These are phyloP conservation scores for Salix udensis DNA, from an alignment of 345 rosid species.

Conservation along the genomic window DNA sequence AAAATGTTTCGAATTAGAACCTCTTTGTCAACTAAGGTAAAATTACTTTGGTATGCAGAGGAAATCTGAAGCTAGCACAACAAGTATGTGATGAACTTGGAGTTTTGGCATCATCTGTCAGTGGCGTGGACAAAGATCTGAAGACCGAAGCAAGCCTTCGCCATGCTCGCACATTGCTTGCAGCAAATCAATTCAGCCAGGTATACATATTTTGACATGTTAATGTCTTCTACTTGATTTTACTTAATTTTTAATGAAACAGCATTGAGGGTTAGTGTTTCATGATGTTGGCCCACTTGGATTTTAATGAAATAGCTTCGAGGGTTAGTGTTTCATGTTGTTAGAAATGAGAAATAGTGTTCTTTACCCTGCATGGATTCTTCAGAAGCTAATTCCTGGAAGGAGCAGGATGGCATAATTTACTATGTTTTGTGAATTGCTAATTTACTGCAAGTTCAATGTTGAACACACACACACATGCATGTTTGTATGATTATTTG, in stretches of 20 bases:
- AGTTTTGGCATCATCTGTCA: constrained; percentile 68
- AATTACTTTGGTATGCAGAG: constrained; percentile 39
- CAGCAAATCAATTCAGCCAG: constrained; percentile 89
- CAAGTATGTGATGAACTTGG: constrained; percentile 80
- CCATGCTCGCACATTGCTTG: constrained; percentile 87
- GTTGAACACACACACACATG: no score
- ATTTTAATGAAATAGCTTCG: not conserved
- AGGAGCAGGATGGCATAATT: no score
- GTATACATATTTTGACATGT: constrained; percentile 30
- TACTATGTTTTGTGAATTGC: no score
- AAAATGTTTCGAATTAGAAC: constrained; percentile 1
- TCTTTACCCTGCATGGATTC: no score
- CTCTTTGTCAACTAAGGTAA: constrained; percentile 9
- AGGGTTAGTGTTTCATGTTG: not conserved
- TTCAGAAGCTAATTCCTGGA: no score
- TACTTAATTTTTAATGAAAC: not conserved
- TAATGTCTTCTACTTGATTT: not conserved
- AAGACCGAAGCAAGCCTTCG: constrained; percentile 90
- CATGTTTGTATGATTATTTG: no score
- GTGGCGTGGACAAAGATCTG: constrained; percentile 86
- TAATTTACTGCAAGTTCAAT: no score
- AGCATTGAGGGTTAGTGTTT: not conserved
- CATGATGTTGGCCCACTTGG: not conserved
- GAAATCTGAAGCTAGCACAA: constrained; percentile 81
- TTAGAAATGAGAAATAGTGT: not conserved